A percentile compares a stretch with the other conserved stretches of the same genome.
Evolutionary conservation across 2,329 filamentous ascomycete species (phyloP).

Genomic region (Ophiocordyceps australis): DNA sequence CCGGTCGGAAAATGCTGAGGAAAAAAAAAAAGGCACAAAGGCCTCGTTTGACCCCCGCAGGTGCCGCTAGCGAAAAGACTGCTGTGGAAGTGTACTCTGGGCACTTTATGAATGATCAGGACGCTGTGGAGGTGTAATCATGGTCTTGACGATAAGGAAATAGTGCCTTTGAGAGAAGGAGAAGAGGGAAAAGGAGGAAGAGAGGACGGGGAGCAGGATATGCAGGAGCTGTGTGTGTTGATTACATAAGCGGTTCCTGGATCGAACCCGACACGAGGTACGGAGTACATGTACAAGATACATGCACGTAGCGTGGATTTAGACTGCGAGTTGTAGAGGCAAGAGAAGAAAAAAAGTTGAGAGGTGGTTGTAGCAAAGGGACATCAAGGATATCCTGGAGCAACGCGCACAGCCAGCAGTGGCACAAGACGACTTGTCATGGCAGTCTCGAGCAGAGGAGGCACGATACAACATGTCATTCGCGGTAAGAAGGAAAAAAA

Average conservation of each 20-base stretch:
- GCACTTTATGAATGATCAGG: conserved; percentile 86
- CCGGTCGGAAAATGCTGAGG: conserved; percentile 43
- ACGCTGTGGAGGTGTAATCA: conserved; percentile 50
- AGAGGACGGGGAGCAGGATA: conserved; percentile 5
- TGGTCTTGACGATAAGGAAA: conserved; percentile 93
- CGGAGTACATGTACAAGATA: too few species aligned
- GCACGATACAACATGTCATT: not conserved
- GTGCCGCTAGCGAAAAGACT: conserved; percentile 98
- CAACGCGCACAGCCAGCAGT: too few species aligned
- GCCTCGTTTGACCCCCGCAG: conserved; percentile 36
- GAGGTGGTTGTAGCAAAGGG: too few species aligned
- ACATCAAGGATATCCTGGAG: too few species aligned
- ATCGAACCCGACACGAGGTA: too few species aligned
- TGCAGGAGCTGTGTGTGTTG: conserved; percentile 4
- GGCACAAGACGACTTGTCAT: conserved; percentile 12
- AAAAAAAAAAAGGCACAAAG: conserved; percentile 14
- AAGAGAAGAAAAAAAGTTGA: conserved; percentile 7
- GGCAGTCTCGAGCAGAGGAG: conserved; percentile 39
- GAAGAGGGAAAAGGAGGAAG: conserved; percentile 12
- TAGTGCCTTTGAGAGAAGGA: conserved; percentile 41
- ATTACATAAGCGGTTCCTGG: conserved; percentile 4
- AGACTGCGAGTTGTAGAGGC: not conserved
- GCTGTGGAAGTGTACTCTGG: conserved; percentile 53
- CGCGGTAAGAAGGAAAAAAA: not conserved
- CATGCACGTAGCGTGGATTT: not conserved